These are phyloP conservation scores for Citrus hindsii DNA, from an alignment of 345 rosid species.

Conservation along the genomic window DNA sequence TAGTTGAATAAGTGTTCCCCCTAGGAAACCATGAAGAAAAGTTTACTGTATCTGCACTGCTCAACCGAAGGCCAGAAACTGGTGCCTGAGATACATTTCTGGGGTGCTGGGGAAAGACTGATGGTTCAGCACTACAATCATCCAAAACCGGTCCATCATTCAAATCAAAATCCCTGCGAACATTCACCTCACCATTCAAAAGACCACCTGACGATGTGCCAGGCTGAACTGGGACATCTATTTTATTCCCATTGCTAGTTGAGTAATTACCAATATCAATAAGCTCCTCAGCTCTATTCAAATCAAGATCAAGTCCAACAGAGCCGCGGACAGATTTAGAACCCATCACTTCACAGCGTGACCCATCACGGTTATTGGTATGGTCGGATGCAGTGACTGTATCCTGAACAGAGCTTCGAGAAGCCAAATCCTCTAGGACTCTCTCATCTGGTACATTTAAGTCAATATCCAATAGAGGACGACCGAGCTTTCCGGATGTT, in stretches of 20 bases:
- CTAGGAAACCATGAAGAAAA: conserved; percentile 69
- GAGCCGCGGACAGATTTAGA: conserved; percentile 34
- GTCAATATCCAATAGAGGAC: conserved; percentile 66
- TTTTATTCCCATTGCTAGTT: conserved; percentile 32
- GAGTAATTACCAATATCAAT: conserved; percentile 39
- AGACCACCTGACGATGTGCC: conserved; percentile 27
- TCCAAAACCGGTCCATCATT: conserved; percentile 76
- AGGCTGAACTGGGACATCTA: conserved; percentile 36
- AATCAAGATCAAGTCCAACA: conserved; percentile 83
- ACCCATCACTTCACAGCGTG: conserved; percentile 27
- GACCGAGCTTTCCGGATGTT: conserved; percentile 41
- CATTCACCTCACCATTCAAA: conserved; percentile 36
- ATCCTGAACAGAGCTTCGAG: conserved; percentile 34
- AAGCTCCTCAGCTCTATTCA: conserved; percentile 69
- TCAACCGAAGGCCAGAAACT: conserved; percentile 45
- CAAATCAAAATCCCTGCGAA: conserved; percentile 70
- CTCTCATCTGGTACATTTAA: conserved; percentile 84
- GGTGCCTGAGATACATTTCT: conserved; percentile 51
- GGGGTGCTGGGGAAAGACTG: conserved; percentile 35
- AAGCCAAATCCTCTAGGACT: conserved; percentile 64
- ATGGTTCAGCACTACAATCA: conserved; percentile 50
- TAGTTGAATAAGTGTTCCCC: conserved; percentile 50
- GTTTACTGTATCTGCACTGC: conserved; percentile 46
- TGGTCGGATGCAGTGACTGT: conserved; percentile 25
- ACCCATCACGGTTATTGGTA: conserved; percentile 26